These are phyloP conservation scores for Coprinopsis marcescibilis DNA, from an alignment of 768 basidiomycete species.

Conservation along the genomic window DNA sequence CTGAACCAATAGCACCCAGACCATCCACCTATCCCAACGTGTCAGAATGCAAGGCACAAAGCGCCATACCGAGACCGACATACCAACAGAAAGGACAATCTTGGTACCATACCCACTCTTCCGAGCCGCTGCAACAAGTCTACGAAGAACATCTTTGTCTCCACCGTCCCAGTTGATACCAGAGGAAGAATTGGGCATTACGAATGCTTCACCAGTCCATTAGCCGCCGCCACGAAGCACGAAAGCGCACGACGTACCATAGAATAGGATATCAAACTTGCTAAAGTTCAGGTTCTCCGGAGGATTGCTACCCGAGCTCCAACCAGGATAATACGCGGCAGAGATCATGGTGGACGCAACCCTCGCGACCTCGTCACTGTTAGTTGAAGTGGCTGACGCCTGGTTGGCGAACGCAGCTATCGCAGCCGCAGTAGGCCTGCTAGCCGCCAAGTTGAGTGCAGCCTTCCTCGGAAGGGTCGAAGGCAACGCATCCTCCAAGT, in stretches of 20 bases:
- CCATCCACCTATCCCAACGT: constrained; percentile 55
- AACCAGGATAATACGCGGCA: constrained; percentile 48
- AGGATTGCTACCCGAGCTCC: constrained; percentile 40
- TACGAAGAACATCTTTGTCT: constrained; percentile 44
- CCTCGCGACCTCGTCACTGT: not conserved
- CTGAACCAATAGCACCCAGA: constrained; percentile 65
- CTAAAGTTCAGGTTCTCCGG: constrained; percentile 57
- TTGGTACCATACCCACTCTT: constrained; percentile 54
- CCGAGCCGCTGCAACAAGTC: constrained; percentile 53
- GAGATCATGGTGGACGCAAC: constrained; percentile 16
- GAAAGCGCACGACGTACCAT: constrained; percentile 32
- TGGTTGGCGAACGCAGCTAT: not conserved
- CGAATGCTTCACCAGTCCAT: constrained; percentile 46
- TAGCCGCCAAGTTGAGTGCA: constrained; percentile 10
- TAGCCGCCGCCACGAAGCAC: not conserved
- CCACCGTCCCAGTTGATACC: constrained; percentile 47
- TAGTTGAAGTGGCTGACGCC: not conserved
- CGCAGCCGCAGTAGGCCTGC: constrained; percentile 9
- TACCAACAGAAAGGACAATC: constrained; percentile 63
- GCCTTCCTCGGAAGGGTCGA: constrained; percentile 14
- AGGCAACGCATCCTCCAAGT: constrained; percentile 34
- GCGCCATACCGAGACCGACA: constrained; percentile 20
- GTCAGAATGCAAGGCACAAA: not conserved
- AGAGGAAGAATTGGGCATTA: constrained; percentile 53
- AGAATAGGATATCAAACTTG: constrained; percentile 64